Evolutionary conservation across 495 filamentous ascomycete species (phyloP).

Genomic region (Daldinia caldariorum): DNA sequence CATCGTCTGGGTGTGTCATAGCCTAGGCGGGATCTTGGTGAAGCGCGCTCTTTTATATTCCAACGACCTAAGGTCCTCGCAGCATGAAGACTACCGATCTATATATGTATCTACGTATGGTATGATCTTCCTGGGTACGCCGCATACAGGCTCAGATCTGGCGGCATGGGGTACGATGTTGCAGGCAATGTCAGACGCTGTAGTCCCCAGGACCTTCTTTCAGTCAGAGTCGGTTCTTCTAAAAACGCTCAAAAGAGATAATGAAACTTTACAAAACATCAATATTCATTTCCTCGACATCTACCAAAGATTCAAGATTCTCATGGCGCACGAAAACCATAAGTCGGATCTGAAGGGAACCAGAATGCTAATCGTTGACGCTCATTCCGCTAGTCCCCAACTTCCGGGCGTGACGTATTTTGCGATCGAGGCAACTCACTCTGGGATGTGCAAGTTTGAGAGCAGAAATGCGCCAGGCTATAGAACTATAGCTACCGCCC

Average conservation of each 20-base stretch:
- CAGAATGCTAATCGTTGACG: constrained; percentile 72
- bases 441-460: constrained; percentile 89
- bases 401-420: constrained; percentile 78
- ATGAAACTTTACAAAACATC: constrained; percentile 83
- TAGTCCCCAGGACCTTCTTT: constrained; percentile 75
- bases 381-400: constrained; percentile 77
- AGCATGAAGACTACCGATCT: constrained; percentile 77
- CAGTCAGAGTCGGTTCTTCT: constrained; percentile 76
- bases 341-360: constrained; percentile 72
- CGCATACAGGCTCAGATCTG: constrained; percentile 79
- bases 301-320: constrained; percentile 74
- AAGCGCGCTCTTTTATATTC: constrained; percentile 72
- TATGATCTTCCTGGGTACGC: constrained; percentile 88
- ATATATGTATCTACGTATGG: constrained; percentile 86
- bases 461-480: constrained; percentile 77
- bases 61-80: constrained; percentile 68
- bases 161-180: constrained; percentile 80
- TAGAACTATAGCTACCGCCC: constrained; percentile 73
- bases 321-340: constrained; percentile 73
- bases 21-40: constrained; percentile 81
- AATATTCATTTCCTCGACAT: constrained; percentile 80
- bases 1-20: constrained; percentile 88
- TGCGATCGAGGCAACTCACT: constrained; percentile 84
- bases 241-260: constrained; percentile 77
- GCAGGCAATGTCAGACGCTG: constrained; percentile 74